A percentile compares a stretch with the other conserved stretches of the same genome.
Conservation (phyloP, 441 rosid species). For the Eutrema salsugineum region DNA sequence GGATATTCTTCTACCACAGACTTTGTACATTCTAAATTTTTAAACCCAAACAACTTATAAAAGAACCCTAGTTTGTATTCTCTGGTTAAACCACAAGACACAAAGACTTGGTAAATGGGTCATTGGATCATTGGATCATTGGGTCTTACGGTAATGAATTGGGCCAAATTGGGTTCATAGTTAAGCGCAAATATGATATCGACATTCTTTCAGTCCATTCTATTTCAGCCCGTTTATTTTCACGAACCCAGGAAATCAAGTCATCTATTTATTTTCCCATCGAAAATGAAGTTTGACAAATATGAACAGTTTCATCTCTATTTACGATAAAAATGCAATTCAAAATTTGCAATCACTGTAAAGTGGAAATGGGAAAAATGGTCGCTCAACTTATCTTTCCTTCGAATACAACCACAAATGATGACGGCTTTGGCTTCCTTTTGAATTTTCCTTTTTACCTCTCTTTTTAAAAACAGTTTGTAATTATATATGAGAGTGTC, state of each 20-base stretch:
- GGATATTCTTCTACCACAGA: neutral
- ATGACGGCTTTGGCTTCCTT: constrained; percentile 27
- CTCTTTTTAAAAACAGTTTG: neutral
- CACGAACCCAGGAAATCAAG: neutral
- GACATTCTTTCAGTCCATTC: neutral
- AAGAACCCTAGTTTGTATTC: neutral
- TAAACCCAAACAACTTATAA: neutral
- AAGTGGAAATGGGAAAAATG: constrained; percentile 13
- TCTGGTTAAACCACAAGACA: neutral
- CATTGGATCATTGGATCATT: neutral
- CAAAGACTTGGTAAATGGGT: neutral
- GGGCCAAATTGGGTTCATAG: neutral
- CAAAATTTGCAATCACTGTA: constrained; percentile 7
- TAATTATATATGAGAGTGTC: neutral
- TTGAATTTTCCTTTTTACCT: constrained; percentile 25
- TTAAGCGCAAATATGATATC: neutral
- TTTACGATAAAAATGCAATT: neutral
- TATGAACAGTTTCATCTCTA: neutral
- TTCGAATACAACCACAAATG: constrained; percentile 31
- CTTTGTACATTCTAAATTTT: neutral
- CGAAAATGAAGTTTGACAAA: neutral
- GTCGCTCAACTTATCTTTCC: constrained; percentile 25
- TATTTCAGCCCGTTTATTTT: neutral
- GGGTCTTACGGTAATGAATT: neutral
- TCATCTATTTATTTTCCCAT: neutral